Evolutionary conservation across 2,329 filamentous ascomycete genomes (phyloP).

Genomic region (Xylaria sp.): DNA sequence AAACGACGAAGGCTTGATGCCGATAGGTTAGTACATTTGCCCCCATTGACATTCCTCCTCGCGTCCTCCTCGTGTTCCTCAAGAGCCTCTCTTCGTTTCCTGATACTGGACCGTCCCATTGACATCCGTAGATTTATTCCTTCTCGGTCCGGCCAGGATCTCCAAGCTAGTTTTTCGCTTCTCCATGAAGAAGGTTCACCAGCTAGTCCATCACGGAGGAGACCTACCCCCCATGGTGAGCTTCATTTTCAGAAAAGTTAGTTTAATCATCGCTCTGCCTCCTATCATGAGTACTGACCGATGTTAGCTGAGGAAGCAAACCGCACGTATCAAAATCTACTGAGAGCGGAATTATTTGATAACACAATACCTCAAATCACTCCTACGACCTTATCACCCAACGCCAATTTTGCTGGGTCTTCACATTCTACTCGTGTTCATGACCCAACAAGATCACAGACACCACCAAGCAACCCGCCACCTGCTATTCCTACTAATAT

Average conservation of each 20-base stretch:
- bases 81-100: background rate
- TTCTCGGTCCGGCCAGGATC: conserved; percentile 89
- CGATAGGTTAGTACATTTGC: conserved; percentile 62
- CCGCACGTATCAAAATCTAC: conserved; percentile 85
- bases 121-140: conserved; percentile 82
- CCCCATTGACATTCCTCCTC: background rate
- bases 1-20: conserved; percentile 71
- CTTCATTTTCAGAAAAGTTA: conserved; percentile 93
- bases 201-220: conserved; percentile 85
- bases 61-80: background rate
- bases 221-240: conserved; percentile 87
- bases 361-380: conserved; percentile 85
- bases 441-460: conserved; percentile 79
- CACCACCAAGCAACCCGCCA: conserved; percentile 77
- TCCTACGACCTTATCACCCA: conserved; percentile 70
- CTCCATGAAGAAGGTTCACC: conserved; percentile 94
- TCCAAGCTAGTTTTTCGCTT: conserved; percentile 91
- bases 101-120: conserved; percentile 6
- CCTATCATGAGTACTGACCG: conserved; percentile 41
- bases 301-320: conserved; percentile 87
- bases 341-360: conserved; percentile 94
- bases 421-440: conserved; percentile 66
- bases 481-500: conserved; percentile 76
- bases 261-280: conserved; percentile 46
- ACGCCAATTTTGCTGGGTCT: conserved; percentile 62